Conservation (phyloP, 1,284 basidiomycete species). For the Salmacisia buchloeana region DNA sequence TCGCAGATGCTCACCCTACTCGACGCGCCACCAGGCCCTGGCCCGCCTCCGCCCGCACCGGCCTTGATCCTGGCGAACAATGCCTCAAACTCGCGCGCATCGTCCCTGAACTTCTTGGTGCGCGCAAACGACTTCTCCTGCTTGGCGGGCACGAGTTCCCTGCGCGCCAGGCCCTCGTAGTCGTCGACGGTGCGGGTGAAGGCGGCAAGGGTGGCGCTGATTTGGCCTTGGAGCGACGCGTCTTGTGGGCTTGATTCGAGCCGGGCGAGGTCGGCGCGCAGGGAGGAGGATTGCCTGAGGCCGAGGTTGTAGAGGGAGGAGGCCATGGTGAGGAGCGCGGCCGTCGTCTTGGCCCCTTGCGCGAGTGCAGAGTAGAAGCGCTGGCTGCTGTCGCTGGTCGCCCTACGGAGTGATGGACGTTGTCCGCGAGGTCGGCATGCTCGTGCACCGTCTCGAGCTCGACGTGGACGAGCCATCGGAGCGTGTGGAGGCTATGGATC, state of each 20-base stretch:
- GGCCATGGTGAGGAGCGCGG: no score
- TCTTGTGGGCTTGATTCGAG: conserved; percentile 20
- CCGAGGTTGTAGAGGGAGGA: conserved; percentile 47
- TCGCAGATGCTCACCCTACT: not conserved
- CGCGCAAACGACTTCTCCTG: conserved; percentile 45
- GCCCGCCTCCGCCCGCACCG: no score
- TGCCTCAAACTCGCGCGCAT: conserved; percentile 32
- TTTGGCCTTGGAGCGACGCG: conserved; percentile 27
- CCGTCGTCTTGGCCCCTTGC: no score
- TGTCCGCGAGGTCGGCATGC: no score
- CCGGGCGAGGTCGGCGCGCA: conserved; percentile 41
- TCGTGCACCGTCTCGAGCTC: no score
- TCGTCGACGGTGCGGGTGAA: conserved; percentile 47
- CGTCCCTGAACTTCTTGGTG: conserved; percentile 41
- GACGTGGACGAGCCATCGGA: no score
- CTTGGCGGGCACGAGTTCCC: conserved; percentile 44
- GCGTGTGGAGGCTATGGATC: no score
- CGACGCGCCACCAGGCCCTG: not conserved
- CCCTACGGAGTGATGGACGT: no score
- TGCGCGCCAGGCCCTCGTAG: conserved; percentile 46
- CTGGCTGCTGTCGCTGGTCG: no score
- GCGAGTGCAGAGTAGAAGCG: no score
- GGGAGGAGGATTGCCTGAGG: conserved; percentile 42
- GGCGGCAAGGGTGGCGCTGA: conserved; percentile 37
- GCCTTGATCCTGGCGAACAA: conserved; percentile 29